Evolutionary conservation across 441 rosid genomes (phyloP).

Genomic region (Croton setiger): DNA sequence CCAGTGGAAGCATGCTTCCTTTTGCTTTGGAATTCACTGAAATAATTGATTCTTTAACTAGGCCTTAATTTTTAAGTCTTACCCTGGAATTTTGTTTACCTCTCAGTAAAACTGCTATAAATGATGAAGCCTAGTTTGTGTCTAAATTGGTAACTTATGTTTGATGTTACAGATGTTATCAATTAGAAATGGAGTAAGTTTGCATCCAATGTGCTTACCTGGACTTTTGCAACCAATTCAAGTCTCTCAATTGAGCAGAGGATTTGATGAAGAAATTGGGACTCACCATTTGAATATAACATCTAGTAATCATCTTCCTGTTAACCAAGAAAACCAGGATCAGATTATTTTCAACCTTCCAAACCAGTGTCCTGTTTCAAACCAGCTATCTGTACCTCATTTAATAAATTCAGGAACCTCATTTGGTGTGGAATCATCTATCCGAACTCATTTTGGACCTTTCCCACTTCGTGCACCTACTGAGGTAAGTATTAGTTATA

Average conservation of each 20-base stretch:
- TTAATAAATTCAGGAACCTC: conserved; percentile 40
- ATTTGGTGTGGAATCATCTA: conserved; percentile 48
- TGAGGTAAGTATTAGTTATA: conserved; percentile 34
- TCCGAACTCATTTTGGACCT: conserved; percentile 45
- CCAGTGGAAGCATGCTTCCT: background rate
- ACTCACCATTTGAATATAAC: conserved; percentile 29
- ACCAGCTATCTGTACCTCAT: conserved; percentile 32
- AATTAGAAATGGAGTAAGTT: conserved; percentile 67
- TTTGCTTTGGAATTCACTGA: background rate
- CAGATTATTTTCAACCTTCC: conserved; percentile 32
- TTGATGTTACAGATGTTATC: conserved; percentile 58
- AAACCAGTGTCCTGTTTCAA: conserved; percentile 33
- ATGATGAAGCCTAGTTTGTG: background rate
- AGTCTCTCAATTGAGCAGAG: conserved; percentile 33
- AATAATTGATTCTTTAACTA: background rate
- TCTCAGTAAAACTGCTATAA: background rate
- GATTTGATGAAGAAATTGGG: conserved; percentile 32
- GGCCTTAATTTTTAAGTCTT: background rate
- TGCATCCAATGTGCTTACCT: conserved; percentile 62
- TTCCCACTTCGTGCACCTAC: conserved; percentile 40
- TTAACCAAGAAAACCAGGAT: conserved; percentile 32
- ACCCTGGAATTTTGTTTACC: background rate
- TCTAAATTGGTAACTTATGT: conserved; percentile 18
- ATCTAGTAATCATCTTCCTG: conserved; percentile 16
- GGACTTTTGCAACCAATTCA: conserved; percentile 54